Base-by-base conservation (phyloP, 2,329 filamentous ascomycete species). In the Didymella segeticola region DNA sequence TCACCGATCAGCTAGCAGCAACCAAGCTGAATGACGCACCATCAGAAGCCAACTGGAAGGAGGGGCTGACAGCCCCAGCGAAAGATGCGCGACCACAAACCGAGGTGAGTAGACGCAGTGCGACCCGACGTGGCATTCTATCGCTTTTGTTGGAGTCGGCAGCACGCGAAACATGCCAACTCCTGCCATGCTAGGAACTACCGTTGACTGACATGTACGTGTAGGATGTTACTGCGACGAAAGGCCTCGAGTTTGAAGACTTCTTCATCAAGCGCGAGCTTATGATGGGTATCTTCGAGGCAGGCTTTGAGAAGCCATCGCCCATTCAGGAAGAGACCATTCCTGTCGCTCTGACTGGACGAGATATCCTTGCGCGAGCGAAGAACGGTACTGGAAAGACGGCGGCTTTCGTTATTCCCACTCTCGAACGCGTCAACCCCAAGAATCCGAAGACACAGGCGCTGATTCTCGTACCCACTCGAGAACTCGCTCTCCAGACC, bases 381-480 rank as follows among this genome's bases (percentile, higher is more conserved):
- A 99, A 99, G 82, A 99, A 99, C 76, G 95, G 95, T 61, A 99
- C 95, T 30, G 95, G 95, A 74, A 99, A 99, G 81, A 99, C 95
- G 9, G 95, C 93, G 20, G 96, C 96, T 58, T 99, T 98, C 75
- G 90, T 98, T 61, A 98, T 99, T 61, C 95, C 95, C 47, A 90
- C 91, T 38, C 86, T 99, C 50, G 90, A 99, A 79, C 90, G 91
- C 73, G 95, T 98, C 79, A 97, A 99, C 80, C 90, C 95, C 45
- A 98, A 97, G 78, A 90, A 91, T 75, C 89, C 89, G 73, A 98
- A 98, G 80, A 96, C 95, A 57, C 95, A 99, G 81, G 93, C 91
- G 66, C 85, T 99, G 59, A 96, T 99, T 67, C 86, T 99, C 52
- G 95, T 99, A 37, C 96, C 95, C 29, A 99, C 95, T 60, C 85